These are phyloP conservation scores for Backusella liffmaniae DNA, from an alignment of 192 early-diverging fungal species.

Conservation along the genomic window DNA sequence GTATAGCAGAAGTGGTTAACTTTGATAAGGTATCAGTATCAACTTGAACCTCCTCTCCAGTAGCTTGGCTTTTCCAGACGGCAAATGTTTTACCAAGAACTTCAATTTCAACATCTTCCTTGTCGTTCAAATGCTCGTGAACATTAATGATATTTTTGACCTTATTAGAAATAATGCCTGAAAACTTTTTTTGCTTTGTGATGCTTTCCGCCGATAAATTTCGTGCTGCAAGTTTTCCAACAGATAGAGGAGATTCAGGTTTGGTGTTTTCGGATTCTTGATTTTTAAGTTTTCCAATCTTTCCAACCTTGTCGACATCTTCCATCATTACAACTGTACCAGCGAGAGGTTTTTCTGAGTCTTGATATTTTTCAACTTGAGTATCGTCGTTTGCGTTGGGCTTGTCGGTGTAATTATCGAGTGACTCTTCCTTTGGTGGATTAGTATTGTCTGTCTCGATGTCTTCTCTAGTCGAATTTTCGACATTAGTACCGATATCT, in stretches of 20 bases:
- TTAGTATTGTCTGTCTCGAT: neutral
- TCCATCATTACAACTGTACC: neutral
- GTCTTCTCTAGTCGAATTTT: neutral
- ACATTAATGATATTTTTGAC: constrained; percentile 11
- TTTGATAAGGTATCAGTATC: neutral
- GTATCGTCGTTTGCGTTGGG: neutral
- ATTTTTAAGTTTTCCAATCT: neutral
- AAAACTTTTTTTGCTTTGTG: neutral
- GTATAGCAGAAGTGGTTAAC: neutral
- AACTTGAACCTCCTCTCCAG: neutral
- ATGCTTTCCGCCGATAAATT: neutral
- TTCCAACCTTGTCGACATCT: neutral
- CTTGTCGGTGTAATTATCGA: neutral
- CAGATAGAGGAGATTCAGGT: neutral
- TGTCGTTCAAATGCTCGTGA: constrained; percentile 7
- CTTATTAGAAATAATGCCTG: neutral
- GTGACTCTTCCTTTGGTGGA: neutral
- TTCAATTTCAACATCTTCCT: constrained; percentile 8
- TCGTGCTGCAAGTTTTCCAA: neutral
- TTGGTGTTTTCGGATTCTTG: neutral
- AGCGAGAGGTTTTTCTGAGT: neutral
- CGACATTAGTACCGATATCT: neutral
- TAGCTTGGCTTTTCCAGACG: neutral
- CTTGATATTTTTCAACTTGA: neutral
- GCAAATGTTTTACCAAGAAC: constrained; percentile 8